These are phyloP conservation scores for Aspergillus vadensis DNA, from an alignment of 2,329 filamentous ascomycete species.

Conservation along the genomic window DNA sequence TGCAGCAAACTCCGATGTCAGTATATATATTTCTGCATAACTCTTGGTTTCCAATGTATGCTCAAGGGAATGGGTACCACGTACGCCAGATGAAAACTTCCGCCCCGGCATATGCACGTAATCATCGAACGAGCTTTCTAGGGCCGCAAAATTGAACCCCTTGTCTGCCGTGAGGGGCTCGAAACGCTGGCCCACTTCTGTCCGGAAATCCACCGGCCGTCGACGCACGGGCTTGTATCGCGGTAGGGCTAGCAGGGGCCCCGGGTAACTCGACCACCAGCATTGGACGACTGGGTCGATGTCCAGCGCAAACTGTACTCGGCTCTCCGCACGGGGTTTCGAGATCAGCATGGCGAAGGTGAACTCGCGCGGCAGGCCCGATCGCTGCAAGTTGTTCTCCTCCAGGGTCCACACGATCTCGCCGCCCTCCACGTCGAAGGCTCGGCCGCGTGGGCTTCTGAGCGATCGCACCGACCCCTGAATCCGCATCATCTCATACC, in stretches of 20 bases:
- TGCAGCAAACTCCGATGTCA: neutral
- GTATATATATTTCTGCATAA: too few relatives aligned
- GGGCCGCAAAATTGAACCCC: constrained; percentile 51
- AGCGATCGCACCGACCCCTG: constrained; percentile 50
- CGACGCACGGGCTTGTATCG: constrained; percentile 43
- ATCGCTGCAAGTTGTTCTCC: constrained; percentile 52
- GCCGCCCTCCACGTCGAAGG: constrained; percentile 47
- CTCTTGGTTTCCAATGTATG: too few relatives aligned
- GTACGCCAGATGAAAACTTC: constrained; percentile 35
- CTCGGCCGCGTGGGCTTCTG: constrained; percentile 36
- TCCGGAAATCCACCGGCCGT: constrained; percentile 42
- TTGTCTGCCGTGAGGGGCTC: constrained; percentile 34
- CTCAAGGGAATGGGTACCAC: constrained; percentile 1
- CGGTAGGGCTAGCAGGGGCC: constrained; percentile 41
- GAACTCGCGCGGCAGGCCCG: constrained; percentile 54
- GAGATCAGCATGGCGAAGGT: constrained; percentile 55
- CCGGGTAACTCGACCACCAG: constrained; percentile 46
- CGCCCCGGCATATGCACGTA: constrained; percentile 51
- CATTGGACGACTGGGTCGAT: constrained; percentile 47
- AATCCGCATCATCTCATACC: constrained; percentile 55
- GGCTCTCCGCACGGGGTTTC: constrained; percentile 45
- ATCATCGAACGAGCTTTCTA: constrained; percentile 46
- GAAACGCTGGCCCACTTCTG: constrained; percentile 49
- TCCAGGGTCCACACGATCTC: constrained; percentile 55
- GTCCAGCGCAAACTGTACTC: constrained; percentile 44